These are phyloP conservation scores for Penicillium salamii DNA, from an alignment of 495 filamentous ascomycete species.

Conservation along the genomic window DNA sequence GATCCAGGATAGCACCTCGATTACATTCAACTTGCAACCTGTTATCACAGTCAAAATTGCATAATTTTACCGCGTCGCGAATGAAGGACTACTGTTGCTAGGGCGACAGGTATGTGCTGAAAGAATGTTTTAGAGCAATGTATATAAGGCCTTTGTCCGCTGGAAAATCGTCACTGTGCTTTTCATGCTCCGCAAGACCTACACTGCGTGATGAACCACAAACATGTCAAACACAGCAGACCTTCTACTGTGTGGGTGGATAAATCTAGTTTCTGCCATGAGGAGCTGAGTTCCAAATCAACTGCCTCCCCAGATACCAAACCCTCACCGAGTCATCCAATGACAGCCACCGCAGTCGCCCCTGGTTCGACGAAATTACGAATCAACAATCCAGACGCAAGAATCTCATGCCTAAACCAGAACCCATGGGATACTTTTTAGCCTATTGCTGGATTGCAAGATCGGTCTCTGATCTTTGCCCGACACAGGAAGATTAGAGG, in stretches of 20 bases:
- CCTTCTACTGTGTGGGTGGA: neutral
- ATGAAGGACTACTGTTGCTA: too few relatives aligned
- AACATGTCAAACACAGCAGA: neutral
- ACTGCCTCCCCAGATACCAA: neutral
- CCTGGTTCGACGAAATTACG: neutral
- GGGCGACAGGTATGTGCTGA: too few relatives aligned
- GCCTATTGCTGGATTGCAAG: neutral
- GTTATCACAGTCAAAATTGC: too few relatives aligned
- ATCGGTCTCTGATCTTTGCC: neutral
- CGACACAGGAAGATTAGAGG: neutral
- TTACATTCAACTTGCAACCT: too few relatives aligned
- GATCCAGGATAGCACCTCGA: too few relatives aligned
- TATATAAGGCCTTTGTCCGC: too few relatives aligned
- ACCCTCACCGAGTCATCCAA: neutral
- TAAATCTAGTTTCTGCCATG: neutral
- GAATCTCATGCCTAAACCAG: neutral
- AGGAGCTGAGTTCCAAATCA: neutral
- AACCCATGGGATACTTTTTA: conserved; percentile 6
- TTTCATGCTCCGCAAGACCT: neutral
- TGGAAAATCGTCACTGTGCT: too few relatives aligned
- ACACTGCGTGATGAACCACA: neutral
- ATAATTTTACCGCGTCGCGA: too few relatives aligned
- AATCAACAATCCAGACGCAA: neutral
- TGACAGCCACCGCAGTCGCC: neutral
- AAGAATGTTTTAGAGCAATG: too few relatives aligned